These are phyloP conservation scores for Diaporthe nobilis DNA, from an alignment of 2,329 filamentous ascomycete species.

Conservation along the genomic window DNA sequence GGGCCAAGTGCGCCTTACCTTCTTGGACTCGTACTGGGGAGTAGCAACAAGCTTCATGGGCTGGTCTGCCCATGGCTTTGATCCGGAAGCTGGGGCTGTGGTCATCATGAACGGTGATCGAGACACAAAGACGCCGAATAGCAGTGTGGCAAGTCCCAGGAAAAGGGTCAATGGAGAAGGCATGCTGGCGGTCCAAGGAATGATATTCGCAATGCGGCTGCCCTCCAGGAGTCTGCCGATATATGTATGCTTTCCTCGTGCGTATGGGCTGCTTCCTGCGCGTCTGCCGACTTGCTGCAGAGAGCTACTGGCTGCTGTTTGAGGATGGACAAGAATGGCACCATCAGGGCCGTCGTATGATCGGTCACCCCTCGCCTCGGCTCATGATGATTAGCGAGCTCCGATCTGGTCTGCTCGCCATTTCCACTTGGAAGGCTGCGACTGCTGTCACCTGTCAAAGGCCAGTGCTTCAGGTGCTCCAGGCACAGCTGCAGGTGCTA, in stretches of 20 bases:
- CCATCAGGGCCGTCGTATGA: slow-evolving; percentile 31
- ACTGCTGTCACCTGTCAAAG: slow-evolving; percentile 8
- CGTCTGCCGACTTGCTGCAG: slow-evolving; percentile 16
- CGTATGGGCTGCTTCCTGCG: slow-evolving; percentile 9
- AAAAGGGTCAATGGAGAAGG: slow-evolving; percentile 46
- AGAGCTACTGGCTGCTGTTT: slow-evolving; percentile 11
- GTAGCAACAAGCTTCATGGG: slow-evolving; percentile 69
- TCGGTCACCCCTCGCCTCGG: slow-evolving; percentile 10
- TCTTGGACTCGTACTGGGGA: slow-evolving; percentile 66
- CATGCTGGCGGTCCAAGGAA: slow-evolving; percentile 26
- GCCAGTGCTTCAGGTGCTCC: slow-evolving; percentile 14
- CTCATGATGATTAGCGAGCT: slow-evolving; percentile 3
- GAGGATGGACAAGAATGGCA: slow-evolving; percentile 6
- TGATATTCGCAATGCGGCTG: slow-evolving; percentile 2
- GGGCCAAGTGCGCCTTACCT: slow-evolving; percentile 52
- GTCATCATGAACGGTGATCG: slow-evolving; percentile 58
- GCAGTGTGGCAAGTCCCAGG: slow-evolving; percentile 49
- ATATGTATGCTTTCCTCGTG: background rate
- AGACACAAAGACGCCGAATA: slow-evolving; percentile 54
- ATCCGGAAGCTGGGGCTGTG: slow-evolving; percentile 47
- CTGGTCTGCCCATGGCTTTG: slow-evolving; percentile 65
- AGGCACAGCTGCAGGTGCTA: background rate
- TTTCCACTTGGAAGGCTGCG: background rate
- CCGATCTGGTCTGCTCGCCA: background rate
- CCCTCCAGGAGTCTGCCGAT: slow-evolving; percentile 32